phyloP scores from a whole-genome alignment of 352 stramenopile genomes.

The Globisporangium perplexum region DNA sequence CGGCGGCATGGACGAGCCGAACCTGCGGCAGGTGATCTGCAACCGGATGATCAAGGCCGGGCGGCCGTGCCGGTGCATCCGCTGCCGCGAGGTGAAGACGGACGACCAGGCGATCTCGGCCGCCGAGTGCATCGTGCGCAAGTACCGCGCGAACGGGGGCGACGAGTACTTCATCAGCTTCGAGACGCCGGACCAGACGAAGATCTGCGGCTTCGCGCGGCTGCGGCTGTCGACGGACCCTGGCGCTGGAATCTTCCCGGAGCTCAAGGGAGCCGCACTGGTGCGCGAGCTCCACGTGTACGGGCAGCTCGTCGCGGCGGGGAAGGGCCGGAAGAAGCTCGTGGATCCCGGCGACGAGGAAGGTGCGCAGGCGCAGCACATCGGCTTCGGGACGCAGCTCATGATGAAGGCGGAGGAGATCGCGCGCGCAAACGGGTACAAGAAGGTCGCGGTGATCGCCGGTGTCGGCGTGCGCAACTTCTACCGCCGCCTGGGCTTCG shows the following conservation, averaged over 20 bases:
- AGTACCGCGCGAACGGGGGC: constrained; percentile 85
- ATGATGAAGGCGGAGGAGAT: constrained; percentile 84
- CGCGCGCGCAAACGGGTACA: constrained; percentile 54
- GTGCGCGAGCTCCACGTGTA: constrained; percentile 91
- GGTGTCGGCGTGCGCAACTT: constrained; percentile 91
- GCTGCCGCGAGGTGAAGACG: constrained; percentile 89
- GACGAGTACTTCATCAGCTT: constrained; percentile 92
- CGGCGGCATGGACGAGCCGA: constrained; percentile 89
- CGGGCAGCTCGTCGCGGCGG: constrained; percentile 71
- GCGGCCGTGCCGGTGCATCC: constrained; percentile 84
- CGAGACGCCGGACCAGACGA: constrained; percentile 83
- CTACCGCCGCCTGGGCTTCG: constrained; percentile 86
- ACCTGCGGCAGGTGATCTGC: constrained; percentile 87
- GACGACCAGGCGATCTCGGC: constrained; percentile 72
- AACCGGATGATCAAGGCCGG: constrained; percentile 75
- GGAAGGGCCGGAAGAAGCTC: constrained; percentile 26
- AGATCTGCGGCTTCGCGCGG: constrained; percentile 89
- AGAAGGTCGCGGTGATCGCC: constrained; percentile 86
- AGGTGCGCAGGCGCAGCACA: constrained; percentile 76
- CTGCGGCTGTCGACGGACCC: constrained; percentile 71
- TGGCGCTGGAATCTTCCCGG: constrained; percentile 66
- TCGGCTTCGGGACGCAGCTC: constrained; percentile 83
- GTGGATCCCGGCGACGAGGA: constrained; percentile 17
- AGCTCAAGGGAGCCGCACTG: constrained; percentile 73
- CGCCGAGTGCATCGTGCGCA: constrained; percentile 63